Evolutionary conservation across 2,329 filamentous ascomycete genomes (phyloP).

Genomic region (Aphanocladium album): DNA sequence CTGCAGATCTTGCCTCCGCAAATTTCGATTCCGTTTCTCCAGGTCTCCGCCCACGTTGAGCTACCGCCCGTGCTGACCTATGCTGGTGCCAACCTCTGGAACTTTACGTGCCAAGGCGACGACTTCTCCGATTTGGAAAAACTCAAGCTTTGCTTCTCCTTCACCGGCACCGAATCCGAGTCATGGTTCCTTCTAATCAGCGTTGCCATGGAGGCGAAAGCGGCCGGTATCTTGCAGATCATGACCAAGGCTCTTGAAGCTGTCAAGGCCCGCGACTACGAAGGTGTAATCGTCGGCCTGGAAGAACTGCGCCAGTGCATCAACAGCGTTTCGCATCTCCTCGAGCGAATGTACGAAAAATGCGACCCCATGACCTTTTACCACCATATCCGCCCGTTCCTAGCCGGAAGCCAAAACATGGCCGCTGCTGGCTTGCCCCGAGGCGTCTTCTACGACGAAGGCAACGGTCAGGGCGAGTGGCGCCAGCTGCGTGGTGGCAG

Average conservation of each 20-base stretch:
- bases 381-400: slow-evolving; percentile 77
- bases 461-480: slow-evolving; percentile 51
- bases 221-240: slow-evolving; percentile 66
- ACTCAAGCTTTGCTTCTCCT: slow-evolving; percentile 69
- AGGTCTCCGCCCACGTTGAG: slow-evolving; percentile 67
- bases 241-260: slow-evolving; percentile 75
- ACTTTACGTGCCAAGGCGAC: slow-evolving; percentile 57
- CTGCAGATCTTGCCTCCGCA: slow-evolving; percentile 62
- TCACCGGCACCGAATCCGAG: slow-evolving; percentile 84
- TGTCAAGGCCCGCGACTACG: slow-evolving; percentile 55
- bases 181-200: slow-evolving; percentile 93
- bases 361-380: slow-evolving; percentile 89
- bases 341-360: slow-evolving; percentile 82
- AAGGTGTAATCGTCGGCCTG: slow-evolving; percentile 58
- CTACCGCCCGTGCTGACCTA: slow-evolving; percentile 89
- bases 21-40: slow-evolving; percentile 71
- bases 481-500: slow-evolving; percentile 81
- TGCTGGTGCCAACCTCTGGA: slow-evolving; percentile 83
- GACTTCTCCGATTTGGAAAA: slow-evolving; percentile 63
- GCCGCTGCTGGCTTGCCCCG: slow-evolving; percentile 72
- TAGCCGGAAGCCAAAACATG: slow-evolving; percentile 94
- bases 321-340: slow-evolving; percentile 59
- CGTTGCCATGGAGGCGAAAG: slow-evolving; percentile 81
- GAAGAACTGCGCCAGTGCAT: slow-evolving; percentile 62
- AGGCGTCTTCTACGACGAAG: slow-evolving; percentile 77